Base-by-base conservation (phyloP, 75 land plant genomes). In the Selaginella moellendorffii region DNA sequence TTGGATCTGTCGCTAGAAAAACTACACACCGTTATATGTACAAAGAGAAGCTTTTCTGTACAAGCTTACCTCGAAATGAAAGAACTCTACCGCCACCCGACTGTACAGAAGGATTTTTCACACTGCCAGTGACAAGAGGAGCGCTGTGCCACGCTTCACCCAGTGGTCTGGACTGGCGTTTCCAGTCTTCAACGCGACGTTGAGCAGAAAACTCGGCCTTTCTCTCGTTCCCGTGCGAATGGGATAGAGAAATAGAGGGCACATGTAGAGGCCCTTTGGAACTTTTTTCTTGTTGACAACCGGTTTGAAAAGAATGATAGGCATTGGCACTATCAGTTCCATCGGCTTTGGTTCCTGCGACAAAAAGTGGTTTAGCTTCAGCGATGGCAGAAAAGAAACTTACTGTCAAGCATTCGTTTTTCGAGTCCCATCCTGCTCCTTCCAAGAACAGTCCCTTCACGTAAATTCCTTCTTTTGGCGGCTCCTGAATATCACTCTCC, bases 321-420 rank as follows among this genome's bases (percentile, higher is more conserved):
- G 74, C 74, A 72, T 72, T 26, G 74, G 69, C 2, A 72, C 74
- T 30, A 72, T 72, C 27, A 72, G 61, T 63, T 72, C 74, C 74
- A 72, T 72, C 17, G 68, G 74, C 24, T 51, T 60, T 24, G 74
- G 74, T 52, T 72, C 74, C 74, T 71, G 52, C 2, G 58, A 62
- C 17, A 56, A 56, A 46, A 18, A n/a, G n/a, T n/a, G n/a, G n/a
- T n/a, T n/a, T n/a, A n/a, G n/a, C n/a, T n/a, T n/a, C n/a, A n/a
- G n/a, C n/a, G n/a, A n/a, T n/a, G n/a, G n/a, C n/a, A n/a, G n/a
- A n/a, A n/a, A n/a, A n/a, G n/a, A n/a, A n/a, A n/a, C 51, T 30
- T 26, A 71, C 74, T 24, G 29, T 58, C 1, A 72, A 63, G 29
- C 74, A 72, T n/a, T 72, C 74, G 36, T 72, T 72, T 18, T 29